Conservation (phyloP, 2,329 filamentous ascomycete species). For the Fusarium cyanostomum region DNA sequence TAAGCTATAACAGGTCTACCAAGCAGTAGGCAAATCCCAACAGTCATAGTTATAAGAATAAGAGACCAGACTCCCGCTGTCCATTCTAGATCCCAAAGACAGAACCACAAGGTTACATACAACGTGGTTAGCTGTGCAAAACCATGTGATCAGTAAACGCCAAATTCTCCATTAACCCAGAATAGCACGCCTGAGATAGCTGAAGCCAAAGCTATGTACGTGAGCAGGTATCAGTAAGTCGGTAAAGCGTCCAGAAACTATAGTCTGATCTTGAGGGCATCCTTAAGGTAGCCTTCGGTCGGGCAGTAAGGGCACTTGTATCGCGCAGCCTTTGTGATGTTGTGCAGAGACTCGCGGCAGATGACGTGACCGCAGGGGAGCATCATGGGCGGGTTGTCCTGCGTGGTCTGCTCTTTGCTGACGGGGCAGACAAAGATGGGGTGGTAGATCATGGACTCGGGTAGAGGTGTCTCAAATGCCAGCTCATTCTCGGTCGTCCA, state of each 20-base stretch:
- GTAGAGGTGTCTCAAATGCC: constrained; percentile 76
- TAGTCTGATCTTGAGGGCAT: constrained; percentile 78
- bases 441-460: constrained; percentile 78
- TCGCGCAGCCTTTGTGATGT: constrained; percentile 78
- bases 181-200: neutral
- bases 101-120: constrained; percentile 3
- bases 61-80: constrained; percentile 35
- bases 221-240: neutral
- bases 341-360: constrained; percentile 82
- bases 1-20: constrained; percentile 7
- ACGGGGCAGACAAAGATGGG: constrained; percentile 98
- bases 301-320: constrained; percentile 99
- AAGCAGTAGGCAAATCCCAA: constrained; percentile 23
- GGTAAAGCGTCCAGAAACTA: constrained; percentile 45
- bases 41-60: constrained; percentile 5
- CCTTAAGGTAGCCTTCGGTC: constrained; percentile 78
- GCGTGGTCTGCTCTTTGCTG: constrained; percentile 94
- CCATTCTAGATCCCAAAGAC: constrained; percentile 16
- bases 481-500: constrained; percentile 95
- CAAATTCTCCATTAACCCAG: neutral
- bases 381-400: constrained; percentile 95
- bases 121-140: neutral
- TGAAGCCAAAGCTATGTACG: neutral
- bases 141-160: constrained; percentile 18
- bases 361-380: constrained; percentile 96